Base-by-base conservation (phyloP, 768 basidiomycete species). In the Tephrocybe sp. region DNA sequence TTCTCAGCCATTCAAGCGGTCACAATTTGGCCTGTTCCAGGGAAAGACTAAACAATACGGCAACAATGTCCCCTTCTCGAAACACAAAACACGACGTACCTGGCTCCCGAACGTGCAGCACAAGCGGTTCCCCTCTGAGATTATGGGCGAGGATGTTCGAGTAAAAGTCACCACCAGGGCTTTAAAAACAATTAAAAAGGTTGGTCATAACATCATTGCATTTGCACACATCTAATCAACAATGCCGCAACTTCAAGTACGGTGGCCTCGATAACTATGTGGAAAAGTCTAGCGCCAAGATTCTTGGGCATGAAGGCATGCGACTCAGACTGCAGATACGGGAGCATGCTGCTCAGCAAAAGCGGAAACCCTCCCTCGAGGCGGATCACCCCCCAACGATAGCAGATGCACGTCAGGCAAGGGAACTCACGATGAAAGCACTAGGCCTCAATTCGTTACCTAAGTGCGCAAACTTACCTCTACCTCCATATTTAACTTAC, bases 71-170 rank as follows among this genome's bases (percentile, higher is more conserved):
- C 91, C 92, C 0, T 87, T 91, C 67, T 93, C 92, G 19, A 86
- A 86, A 64, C 80, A 87, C 64, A 94, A 93, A 72, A 93, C 93
- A 21, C 84, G 88, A 42, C 76, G 92, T 32, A 79, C 86, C 36
- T 95, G 92, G 92, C 73, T 92, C 9, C 92, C 92, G 28, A 95
- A 95, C 67, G 77, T 92, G 19, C 91, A 93, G 57, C 71, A 73
- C 43, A 92, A 93, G 67, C 79, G 83, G 1, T 58, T 93, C 37
- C 78, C 71, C 55, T 92, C 88, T 11, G 84, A 87, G 12, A 68
- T 80, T 7, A 67, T 92, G 28, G 80, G 77, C 25, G 65, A 75
- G 43, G 70, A 70, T 36, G 60, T 95, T 4, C 73, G 74, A 43
- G 69, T 92, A 22, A 89, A 89, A 60, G 66, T 93, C 44, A 89